These are phyloP conservation scores for Sclerotiophoma versabilis DNA, from an alignment of 2,329 filamentous ascomycete species.

Conservation along the genomic window DNA sequence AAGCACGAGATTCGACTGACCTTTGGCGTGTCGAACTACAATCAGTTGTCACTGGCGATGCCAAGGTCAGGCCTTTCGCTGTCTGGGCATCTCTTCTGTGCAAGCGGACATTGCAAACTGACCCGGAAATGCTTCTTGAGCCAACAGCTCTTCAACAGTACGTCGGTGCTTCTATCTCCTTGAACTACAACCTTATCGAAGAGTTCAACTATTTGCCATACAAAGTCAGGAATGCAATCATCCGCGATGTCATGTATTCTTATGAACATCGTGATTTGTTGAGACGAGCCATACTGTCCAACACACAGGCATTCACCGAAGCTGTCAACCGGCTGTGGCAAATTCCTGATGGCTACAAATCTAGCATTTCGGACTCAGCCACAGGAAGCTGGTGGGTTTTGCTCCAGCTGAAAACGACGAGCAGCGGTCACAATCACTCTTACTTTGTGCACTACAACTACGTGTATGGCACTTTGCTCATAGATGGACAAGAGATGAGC, in stretches of 20 bases:
- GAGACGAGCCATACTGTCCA: slow-evolving; percentile 40
- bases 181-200: slow-evolving; percentile 58
- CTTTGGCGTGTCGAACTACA: slow-evolving; percentile 61
- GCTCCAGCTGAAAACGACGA: slow-evolving; percentile 24
- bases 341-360: slow-evolving; percentile 26
- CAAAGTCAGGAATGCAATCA: slow-evolving; percentile 49
- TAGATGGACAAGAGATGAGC: slow-evolving; percentile 58
- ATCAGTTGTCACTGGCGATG: slow-evolving; percentile 47
- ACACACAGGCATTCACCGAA: slow-evolving; percentile 37
- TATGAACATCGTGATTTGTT: slow-evolving; percentile 50
- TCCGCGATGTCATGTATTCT: slow-evolving; percentile 58
- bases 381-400: slow-evolving; percentile 45
- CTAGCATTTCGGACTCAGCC: slow-evolving; percentile 13
- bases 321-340: slow-evolving; percentile 57
- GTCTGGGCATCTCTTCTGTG: slow-evolving; percentile 66
- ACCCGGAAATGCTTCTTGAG: slow-evolving; percentile 1
- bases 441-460: slow-evolving; percentile 55
- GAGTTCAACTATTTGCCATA: slow-evolving; percentile 48
- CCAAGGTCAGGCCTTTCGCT: slow-evolving; percentile 54
- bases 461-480: slow-evolving; percentile 57
- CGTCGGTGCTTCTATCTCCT: slow-evolving; percentile 50
- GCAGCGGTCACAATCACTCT: slow-evolving; percentile 20
- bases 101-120: slow-evolving; percentile 54
- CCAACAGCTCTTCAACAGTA: slow-evolving; percentile 36
- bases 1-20: slow-evolving; percentile 54